These are phyloP conservation scores for Lachancea kluyveri DNA, from an alignment of 805 yeast species.

Conservation along the genomic window DNA sequence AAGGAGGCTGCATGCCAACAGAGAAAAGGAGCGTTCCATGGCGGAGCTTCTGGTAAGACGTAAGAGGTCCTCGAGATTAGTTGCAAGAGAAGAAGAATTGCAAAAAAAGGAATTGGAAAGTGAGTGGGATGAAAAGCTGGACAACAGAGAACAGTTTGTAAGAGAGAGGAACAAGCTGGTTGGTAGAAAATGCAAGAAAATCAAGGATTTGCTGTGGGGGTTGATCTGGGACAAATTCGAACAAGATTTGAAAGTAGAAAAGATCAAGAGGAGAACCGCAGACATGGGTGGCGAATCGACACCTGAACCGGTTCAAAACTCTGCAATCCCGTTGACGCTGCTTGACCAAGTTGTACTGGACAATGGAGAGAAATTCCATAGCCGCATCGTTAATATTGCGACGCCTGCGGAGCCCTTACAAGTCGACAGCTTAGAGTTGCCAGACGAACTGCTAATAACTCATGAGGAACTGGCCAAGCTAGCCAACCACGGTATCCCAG, in stretches of 20 bases:
- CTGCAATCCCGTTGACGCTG: slow-evolving; percentile 2
- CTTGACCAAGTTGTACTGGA: slow-evolving; percentile 12
- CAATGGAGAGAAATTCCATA: slow-evolving; percentile 11
- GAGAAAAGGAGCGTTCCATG: slow-evolving; percentile 60
- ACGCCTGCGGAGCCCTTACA: slow-evolving; percentile 9
- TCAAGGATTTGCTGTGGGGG: slow-evolving; percentile 27
- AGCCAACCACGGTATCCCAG: slow-evolving; percentile 16
- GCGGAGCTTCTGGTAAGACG: slow-evolving; percentile 58
- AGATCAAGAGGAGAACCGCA: slow-evolving; percentile 12
- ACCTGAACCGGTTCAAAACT: not conserved
- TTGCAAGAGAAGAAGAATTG: slow-evolving; percentile 59
- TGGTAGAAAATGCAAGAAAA: slow-evolving; percentile 18
- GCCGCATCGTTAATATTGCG: slow-evolving; percentile 7
- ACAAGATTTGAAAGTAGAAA: slow-evolving; percentile 20
- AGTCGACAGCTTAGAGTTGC: slow-evolving; percentile 19
- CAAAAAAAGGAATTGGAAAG: slow-evolving; percentile 40
- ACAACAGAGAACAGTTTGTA: slow-evolving; percentile 26
- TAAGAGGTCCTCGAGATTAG: slow-evolving; percentile 68
- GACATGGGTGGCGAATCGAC: not conserved
- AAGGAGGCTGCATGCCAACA: slow-evolving; percentile 30
- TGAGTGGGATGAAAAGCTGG: slow-evolving; percentile 30
- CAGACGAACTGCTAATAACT: slow-evolving; percentile 24
- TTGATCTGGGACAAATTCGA: slow-evolving; percentile 27
- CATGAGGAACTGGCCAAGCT: slow-evolving; percentile 19
- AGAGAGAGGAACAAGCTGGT: slow-evolving; percentile 22